Evolutionary conservation across 2,329 filamentous ascomycete species (phyloP).

Genomic region (Fusarium graminum): DNA sequence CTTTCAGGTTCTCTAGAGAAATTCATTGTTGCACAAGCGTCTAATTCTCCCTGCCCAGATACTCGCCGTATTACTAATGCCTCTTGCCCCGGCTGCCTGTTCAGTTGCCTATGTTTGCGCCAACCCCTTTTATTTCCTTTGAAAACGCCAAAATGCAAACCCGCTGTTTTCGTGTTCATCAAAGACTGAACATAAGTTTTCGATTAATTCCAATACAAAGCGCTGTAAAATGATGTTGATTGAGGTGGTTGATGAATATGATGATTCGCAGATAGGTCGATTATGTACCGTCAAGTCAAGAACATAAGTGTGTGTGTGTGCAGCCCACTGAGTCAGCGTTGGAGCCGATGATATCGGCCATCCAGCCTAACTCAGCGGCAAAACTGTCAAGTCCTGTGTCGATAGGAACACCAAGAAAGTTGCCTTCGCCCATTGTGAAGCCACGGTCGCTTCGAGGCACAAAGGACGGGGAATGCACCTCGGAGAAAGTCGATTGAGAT

Average conservation of each 20-base stretch:
- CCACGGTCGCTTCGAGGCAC: conserved; percentile 42
- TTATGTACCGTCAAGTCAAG: conserved; percentile 25
- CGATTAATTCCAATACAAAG: conserved; percentile 27
- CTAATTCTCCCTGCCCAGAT: conserved; percentile 15
- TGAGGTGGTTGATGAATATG: conserved; percentile 15
- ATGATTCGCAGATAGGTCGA: neutral
- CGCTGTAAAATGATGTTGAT: conserved; percentile 39
- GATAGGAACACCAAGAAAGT: conserved; percentile 53
- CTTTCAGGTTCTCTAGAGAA: conserved; percentile 5
- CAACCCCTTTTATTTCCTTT: conserved; percentile 26
- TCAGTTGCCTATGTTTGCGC: conserved; percentile 23
- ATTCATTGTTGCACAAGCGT: conserved; percentile 17
- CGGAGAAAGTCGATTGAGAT: conserved; percentile 40
- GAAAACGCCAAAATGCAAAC: conserved; percentile 43
- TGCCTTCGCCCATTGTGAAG: conserved; percentile 37
- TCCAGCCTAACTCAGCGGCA: conserved; percentile 64
- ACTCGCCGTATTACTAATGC: conserved; percentile 31
- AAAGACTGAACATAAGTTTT: conserved; percentile 13
- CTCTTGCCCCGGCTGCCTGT: conserved; percentile 15
- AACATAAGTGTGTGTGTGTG: neutral
- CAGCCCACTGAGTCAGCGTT: conserved; percentile 41
- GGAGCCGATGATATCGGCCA: conserved; percentile 61
- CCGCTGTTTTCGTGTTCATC: conserved; percentile 20
- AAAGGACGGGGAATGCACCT: conserved; percentile 46
- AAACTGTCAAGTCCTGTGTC: conserved; percentile 58